Base-by-base conservation (phyloP, 2,329 filamentous ascomycete genomes). In the Pseudogymnoascus sp. region DNA sequence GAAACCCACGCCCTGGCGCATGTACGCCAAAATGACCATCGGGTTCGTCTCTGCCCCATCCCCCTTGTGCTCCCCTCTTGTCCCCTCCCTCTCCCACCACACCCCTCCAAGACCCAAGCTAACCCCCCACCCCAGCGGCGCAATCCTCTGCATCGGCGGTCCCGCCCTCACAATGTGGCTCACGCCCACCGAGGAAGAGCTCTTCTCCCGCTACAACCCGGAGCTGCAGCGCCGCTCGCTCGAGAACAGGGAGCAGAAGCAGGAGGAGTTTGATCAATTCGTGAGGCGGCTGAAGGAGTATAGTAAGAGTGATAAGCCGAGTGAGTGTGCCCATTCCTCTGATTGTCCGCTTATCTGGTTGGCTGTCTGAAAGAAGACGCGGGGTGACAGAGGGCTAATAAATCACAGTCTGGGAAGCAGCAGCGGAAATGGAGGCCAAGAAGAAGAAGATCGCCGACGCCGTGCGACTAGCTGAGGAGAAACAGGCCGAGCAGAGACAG, bases 181-280 rank as follows among this genome's bases (percentile, higher is more conserved):
- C 56, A 84, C 84, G 53, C 95, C 95, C 2, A 89, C 89, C 11
- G 92, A 97, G 70, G 95, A 97, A 76, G 92, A 98, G 78, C 83
- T 99, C 43, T 92, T 96, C 81, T 82, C 91, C 79, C 86, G 83
- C 76, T 98, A 98, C 79, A 98, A 93, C 75, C 93, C 93, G 0
- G 95, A 98, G 35, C 83, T 99, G n/a, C 90, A 95, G 73, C 90
- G 90, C 75, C 85, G 89, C 72, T 92, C 90, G 66, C 79, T 96
- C n/a, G 92, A 93, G 75, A 84, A 87, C 64, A 84, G 91, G 16
- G 82, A 88, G 64, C 85, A 89, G 74, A 84, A 84, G 65, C 86
- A 95, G 72, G 83, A 93, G 75, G 92, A 97, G 64, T 96, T 96
- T 70, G 90, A 97, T 72, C 84, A 92, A 63, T 98, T 96, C 72